A percentile compares a stretch with the other conserved stretches of the same genome.
phyloP scores from a whole-genome alignment of 495 filamentous ascomycete genomes.

The Tuber microsphaerosporum region DNA sequence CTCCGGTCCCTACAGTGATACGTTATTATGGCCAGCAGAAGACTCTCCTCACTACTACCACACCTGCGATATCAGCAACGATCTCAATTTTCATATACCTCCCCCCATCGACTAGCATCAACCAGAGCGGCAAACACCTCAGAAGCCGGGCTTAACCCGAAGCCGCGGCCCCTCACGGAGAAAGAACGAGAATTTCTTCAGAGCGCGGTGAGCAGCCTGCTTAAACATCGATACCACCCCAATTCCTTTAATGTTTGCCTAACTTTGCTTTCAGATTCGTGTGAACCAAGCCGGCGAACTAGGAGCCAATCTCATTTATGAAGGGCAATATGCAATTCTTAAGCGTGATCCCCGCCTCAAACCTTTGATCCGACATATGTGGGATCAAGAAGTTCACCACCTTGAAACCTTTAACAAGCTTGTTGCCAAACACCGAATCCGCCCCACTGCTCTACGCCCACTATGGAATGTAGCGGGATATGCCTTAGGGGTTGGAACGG shows the following conservation, averaged over 20 bases:
- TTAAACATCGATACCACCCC: slow-evolving; percentile 11
- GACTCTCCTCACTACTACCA: not conserved
- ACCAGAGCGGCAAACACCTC: not conserved
- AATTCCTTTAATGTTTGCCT: slow-evolving; percentile 9
- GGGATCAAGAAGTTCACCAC: slow-evolving; percentile 88
- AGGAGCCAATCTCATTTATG: slow-evolving; percentile 79
- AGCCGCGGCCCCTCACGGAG: slow-evolving; percentile 55
- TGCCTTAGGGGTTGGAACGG: slow-evolving; percentile 81
- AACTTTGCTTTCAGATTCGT: slow-evolving; percentile 49
- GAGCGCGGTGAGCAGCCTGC: slow-evolving; percentile 52
- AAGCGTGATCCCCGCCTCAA: slow-evolving; percentile 76
- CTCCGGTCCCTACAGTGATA: not conserved
- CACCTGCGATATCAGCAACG: not conserved
- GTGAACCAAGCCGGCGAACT: slow-evolving; percentile 90
- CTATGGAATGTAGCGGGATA: slow-evolving; percentile 80
- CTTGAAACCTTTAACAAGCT: slow-evolving; percentile 77
- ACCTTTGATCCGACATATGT: slow-evolving; percentile 92
- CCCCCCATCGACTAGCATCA: not conserved
- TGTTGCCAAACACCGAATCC: slow-evolving; percentile 78
- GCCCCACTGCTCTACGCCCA: slow-evolving; percentile 89
- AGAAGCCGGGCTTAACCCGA: not conserved
- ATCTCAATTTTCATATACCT: not conserved
- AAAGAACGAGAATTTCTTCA: slow-evolving; percentile 70
- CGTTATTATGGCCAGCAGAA: not conserved
- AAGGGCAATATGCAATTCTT: slow-evolving; percentile 64